These are phyloP conservation scores for Zopfochytrium polystomum DNA, from an alignment of 371 early-diverging fungal species.

Conservation along the genomic window DNA sequence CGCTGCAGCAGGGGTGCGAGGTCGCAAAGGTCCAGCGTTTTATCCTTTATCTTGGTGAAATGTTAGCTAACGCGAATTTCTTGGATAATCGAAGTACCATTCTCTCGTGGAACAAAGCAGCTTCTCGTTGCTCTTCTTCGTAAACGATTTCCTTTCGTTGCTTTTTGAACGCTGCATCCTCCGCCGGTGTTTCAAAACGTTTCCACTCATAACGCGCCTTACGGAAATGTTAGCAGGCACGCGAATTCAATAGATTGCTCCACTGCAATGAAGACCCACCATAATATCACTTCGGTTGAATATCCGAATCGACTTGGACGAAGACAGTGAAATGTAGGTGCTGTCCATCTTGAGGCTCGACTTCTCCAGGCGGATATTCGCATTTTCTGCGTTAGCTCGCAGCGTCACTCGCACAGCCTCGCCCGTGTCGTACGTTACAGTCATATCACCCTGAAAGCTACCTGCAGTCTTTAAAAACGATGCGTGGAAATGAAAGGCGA, in stretches of 20 bases:
- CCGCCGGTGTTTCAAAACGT: slow-evolving; percentile 37
- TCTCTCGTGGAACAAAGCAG: slow-evolving; percentile 19
- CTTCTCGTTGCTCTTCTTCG: slow-evolving; percentile 29
- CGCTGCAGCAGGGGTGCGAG: slow-evolving; percentile 37
- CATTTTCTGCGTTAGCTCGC: slow-evolving; percentile 43
- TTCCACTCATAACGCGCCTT: slow-evolving; percentile 52
- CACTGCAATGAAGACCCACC: slow-evolving; percentile 34
- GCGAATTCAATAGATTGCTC: neutral
- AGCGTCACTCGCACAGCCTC: slow-evolving; percentile 34
- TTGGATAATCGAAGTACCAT: slow-evolving; percentile 8
- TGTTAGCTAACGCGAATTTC: neutral
- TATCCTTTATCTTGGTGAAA: slow-evolving; percentile 18
- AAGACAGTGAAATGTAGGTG: slow-evolving; percentile 45
- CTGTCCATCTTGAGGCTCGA: slow-evolving; percentile 39
- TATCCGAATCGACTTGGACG: slow-evolving; percentile 39
- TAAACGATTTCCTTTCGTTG: slow-evolving; percentile 22
- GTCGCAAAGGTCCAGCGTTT: slow-evolving; percentile 29
- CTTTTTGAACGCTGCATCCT: slow-evolving; percentile 36
- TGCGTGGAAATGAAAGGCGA: no score
- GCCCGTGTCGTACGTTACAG: slow-evolving; percentile 45
- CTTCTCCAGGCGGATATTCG: slow-evolving; percentile 48
- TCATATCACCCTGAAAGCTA: slow-evolving; percentile 30
- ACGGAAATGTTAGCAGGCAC: slow-evolving; percentile 3
- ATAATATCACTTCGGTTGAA: slow-evolving; percentile 46
- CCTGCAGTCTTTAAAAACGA: slow-evolving; percentile 38